These are phyloP conservation scores for Knoxia roxburghii DNA, from an alignment of 257 asterid genomes.

Conservation along the genomic window DNA sequence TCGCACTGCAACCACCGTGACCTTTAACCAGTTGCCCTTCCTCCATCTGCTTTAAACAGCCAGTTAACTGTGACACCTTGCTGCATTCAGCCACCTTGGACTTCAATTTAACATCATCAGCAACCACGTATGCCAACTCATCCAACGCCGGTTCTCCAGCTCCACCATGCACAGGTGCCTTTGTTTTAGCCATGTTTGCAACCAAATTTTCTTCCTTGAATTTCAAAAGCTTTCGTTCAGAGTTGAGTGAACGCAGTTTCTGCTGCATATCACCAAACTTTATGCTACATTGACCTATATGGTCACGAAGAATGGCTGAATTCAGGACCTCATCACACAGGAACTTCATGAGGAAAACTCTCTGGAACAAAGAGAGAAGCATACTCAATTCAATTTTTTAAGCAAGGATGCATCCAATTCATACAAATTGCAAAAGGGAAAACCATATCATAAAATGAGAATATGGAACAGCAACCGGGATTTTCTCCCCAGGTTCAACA, in stretches of 20 bases:
- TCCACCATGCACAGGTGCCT: conserved; percentile 31
- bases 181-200: conserved; percentile 41
- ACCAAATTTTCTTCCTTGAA: conserved; percentile 53
- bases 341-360: conserved; percentile 76
- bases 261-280: conserved; percentile 69
- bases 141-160: conserved; percentile 51
- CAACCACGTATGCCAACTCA: conserved; percentile 38
- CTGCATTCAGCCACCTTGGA: conserved; percentile 38
- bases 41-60: conserved; percentile 24
- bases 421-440: neutral
- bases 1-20: conserved; percentile 18
- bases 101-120: conserved; percentile 34
- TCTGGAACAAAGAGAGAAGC: conserved; percentile 49
- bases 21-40: conserved; percentile 20
- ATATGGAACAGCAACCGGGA: neutral
- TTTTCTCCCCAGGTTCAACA: neutral
- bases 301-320: conserved; percentile 66
- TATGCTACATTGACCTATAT: conserved; percentile 60
- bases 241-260: conserved; percentile 54
- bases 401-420: conserved; percentile 5
- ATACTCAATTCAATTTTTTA: conserved; percentile 10
- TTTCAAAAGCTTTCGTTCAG: conserved; percentile 57
- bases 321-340: conserved; percentile 72
- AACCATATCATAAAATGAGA: neutral
- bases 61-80: conserved; percentile 25